Conservation (phyloP, 2,329 filamentous ascomycete genomes). For the Fusarium bulbicola region DNA sequence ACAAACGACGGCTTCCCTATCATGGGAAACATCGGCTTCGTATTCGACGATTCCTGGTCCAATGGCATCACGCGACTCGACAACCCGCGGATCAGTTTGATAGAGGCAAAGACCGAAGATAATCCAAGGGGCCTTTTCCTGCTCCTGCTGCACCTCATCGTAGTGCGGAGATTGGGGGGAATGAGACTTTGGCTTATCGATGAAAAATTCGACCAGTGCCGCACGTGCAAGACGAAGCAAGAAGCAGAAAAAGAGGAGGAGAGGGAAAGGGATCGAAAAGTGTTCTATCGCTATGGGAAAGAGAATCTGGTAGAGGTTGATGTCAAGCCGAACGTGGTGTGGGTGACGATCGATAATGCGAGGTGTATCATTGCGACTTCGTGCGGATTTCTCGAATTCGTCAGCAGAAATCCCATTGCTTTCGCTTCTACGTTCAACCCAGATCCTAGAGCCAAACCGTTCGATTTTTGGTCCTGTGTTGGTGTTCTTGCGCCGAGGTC, state of each 20-base stretch:
- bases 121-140: neutral
- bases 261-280: neutral
- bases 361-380: neutral
- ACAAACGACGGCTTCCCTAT: neutral
- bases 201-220: neutral
- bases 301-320: neutral
- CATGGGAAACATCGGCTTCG: neutral
- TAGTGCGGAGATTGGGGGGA: neutral
- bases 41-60: neutral
- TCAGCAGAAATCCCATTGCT: neutral
- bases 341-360: neutral
- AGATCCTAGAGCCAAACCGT: neutral
- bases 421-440: neutral
- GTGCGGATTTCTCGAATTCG: neutral
- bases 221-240: neutral
- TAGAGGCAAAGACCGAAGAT: neutral
- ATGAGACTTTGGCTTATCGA: neutral
- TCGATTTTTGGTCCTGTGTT: neutral
- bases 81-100: neutral
- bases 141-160: neutral
- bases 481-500: neutral
- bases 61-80: neutral
- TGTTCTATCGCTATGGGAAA: neutral
- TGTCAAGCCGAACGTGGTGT: neutral
- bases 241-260: neutral